A percentile compares a stretch with the other conserved stretches of the same genome.
These are phyloP conservation scores for Nicotiana benthamiana DNA, from an alignment of 257 asterid genomes.

Conservation along the genomic window DNA sequence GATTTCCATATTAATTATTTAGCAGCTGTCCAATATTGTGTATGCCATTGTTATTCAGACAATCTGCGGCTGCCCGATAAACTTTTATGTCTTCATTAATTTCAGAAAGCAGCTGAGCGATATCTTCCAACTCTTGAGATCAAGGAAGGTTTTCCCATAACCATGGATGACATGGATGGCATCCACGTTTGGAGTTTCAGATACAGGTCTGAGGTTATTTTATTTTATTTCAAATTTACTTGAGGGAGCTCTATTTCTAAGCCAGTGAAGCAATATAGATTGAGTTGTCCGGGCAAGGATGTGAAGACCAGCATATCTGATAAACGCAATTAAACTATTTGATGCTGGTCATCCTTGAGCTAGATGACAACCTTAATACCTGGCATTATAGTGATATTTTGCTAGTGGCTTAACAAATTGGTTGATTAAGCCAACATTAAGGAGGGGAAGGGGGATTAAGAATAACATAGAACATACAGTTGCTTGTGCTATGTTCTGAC, in stretches of 20 bases:
- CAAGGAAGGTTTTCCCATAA: slow-evolving; percentile 35
- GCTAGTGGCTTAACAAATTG: not conserved
- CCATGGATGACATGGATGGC: slow-evolving; percentile 46
- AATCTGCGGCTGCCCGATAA: not conserved
- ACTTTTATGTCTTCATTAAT: not conserved
- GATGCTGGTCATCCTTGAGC: not conserved
- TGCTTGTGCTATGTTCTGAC: not conserved
- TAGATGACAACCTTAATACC: not conserved
- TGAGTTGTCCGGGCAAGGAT: not conserved
- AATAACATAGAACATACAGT: not conserved
- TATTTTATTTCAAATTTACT: not conserved
- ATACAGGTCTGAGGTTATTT: slow-evolving; percentile 23
- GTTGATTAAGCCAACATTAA: not conserved
- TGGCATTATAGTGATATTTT: not conserved
- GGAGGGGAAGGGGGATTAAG: not conserved
- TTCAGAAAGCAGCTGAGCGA: slow-evolving; percentile 35
- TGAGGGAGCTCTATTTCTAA: not conserved
- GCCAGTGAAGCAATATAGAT: not conserved
- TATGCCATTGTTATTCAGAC: not conserved
- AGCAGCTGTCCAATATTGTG: not conserved
- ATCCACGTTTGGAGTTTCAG: slow-evolving; percentile 36
- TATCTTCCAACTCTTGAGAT: slow-evolving; percentile 30
- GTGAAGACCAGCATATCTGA: not conserved
- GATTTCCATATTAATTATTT: not conserved
- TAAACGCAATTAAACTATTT: not conserved